These are phyloP conservation scores for Cryptococcus amylolentus DNA, from an alignment of 1,284 basidiomycete species.

Conservation along the genomic window DNA sequence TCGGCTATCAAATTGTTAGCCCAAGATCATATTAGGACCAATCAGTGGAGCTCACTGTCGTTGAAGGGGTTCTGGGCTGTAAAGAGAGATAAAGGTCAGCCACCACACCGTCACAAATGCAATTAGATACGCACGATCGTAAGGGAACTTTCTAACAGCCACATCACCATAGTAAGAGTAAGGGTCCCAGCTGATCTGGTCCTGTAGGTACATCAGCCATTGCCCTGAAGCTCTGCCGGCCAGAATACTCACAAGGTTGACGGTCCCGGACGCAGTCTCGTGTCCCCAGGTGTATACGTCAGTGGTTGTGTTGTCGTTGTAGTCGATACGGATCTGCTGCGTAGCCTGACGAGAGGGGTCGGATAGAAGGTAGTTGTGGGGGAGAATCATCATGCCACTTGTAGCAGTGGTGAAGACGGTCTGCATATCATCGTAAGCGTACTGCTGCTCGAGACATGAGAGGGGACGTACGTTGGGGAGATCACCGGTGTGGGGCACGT, in stretches of 20 bases:
- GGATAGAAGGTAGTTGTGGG: slow-evolving; percentile 37
- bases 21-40: background rate
- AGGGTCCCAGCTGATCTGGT: slow-evolving; percentile 20
- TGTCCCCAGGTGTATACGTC: slow-evolving; percentile 30
- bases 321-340: slow-evolving; percentile 35
- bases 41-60: slow-evolving; percentile 11
- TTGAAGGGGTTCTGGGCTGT: slow-evolving; percentile 25
- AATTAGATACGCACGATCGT: slow-evolving; percentile 23
- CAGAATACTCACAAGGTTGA: slow-evolving; percentile 23
- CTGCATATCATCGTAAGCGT: background rate
- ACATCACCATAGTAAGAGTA: slow-evolving; percentile 26
- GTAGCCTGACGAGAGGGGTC: slow-evolving; percentile 28
- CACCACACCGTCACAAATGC: background rate
- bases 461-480: slow-evolving; percentile 14
- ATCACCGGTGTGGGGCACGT: slow-evolving; percentile 26
- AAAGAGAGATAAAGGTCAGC: background rate
- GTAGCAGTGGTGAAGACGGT: slow-evolving; percentile 39
- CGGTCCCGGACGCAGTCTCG: slow-evolving; percentile 14
- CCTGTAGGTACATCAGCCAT: slow-evolving; percentile 1
- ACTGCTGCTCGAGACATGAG: no score
- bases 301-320: slow-evolving; percentile 16
- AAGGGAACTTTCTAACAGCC: slow-evolving; percentile 38
- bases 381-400: slow-evolving; percentile 27
- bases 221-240: background rate
- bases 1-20: slow-evolving; percentile 1